Conservation (phyloP, 257 asterid genomes). For the Oldenlandia corymbosa region DNA sequence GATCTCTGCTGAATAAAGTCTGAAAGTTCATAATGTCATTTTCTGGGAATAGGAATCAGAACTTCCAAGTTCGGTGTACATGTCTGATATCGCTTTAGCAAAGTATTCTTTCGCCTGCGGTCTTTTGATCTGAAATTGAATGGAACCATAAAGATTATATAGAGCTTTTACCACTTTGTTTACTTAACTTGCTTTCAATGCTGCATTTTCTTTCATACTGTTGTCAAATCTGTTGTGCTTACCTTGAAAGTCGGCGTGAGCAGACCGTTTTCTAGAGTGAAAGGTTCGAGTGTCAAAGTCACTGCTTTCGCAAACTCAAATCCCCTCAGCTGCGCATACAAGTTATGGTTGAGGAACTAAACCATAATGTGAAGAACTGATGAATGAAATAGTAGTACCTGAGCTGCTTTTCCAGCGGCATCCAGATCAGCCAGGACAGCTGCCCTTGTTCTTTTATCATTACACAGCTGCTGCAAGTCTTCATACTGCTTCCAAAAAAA, state of each 20-base stretch:
- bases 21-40: conserved; percentile 23
- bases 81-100: conserved; percentile 46
- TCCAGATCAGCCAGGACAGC: conserved; percentile 71
- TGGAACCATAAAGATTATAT: not conserved
- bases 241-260: conserved; percentile 83
- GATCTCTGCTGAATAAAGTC: too few relatives aligned
- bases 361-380: not conserved
- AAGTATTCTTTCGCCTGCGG: conserved; percentile 67
- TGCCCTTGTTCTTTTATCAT: conserved; percentile 46
- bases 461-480: conserved; percentile 43
- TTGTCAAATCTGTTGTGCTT: not conserved
- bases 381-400: conserved; percentile 31
- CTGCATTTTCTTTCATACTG: not conserved
- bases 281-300: conserved; percentile 59
- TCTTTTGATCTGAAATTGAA: conserved; percentile 54
- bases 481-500: conserved; percentile 32
- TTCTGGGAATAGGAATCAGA: conserved; percentile 36
- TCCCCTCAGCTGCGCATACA: conserved; percentile 58
- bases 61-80: conserved; percentile 53
- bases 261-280: conserved; percentile 58
- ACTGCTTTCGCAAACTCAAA: conserved; percentile 69
- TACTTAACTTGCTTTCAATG: not conserved
- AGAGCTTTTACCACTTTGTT: not conserved
- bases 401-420: conserved; percentile 57
- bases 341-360: not conserved